Evolutionary conservation across 2,329 filamentous ascomycete species (phyloP), one percentile per base, ranked within the genome.

Genomic region (Clarireedia sp.): DNA sequence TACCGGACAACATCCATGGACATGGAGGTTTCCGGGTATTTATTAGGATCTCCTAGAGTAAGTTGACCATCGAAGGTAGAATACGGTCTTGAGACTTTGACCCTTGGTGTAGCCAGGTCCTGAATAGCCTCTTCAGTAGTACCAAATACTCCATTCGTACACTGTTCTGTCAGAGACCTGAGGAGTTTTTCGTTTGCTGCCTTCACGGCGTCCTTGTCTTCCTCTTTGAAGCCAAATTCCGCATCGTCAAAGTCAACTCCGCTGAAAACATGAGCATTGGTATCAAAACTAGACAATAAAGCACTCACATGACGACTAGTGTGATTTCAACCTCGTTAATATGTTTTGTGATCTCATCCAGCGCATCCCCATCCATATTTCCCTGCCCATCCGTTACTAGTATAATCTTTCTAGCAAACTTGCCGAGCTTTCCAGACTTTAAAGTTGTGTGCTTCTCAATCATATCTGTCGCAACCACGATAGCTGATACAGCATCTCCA

Each of bases 221-320:
- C 90, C 72, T 97, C 92, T 69, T 95, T 95, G 68, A 89, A 88
- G 43, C 91, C 91, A 67, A 86, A 96, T 2, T 95, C 90, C 1
- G 82, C 69, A 68, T 96, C 90, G 67, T 99, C 90, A 70, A 99
- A 97, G 69, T 99, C 94, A 17, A 95, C 82, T 14, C 94, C 94
- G 53, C 87, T 91, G 56, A 3, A 44, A 21, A 21, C 56, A 70
- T 69, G 59, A 67, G 62, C 47, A 48, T 14, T 21, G 41, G 6
- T 14, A 21, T 23, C 3, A 6, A 44, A 5, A 55, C 7, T 19
- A 7, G 16, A 36, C 5, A 48, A 23, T 21, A 23, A 56, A 33
- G 29, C 10, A 78, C 86, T 70, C 70, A 90, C 86, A 97, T 73
- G 10, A 97, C 74, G 1, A 86, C 78, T 44, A 99, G 75, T 60